Conservation (phyloP, 129 eudicot species). For the Flaveria brownii region DNA sequence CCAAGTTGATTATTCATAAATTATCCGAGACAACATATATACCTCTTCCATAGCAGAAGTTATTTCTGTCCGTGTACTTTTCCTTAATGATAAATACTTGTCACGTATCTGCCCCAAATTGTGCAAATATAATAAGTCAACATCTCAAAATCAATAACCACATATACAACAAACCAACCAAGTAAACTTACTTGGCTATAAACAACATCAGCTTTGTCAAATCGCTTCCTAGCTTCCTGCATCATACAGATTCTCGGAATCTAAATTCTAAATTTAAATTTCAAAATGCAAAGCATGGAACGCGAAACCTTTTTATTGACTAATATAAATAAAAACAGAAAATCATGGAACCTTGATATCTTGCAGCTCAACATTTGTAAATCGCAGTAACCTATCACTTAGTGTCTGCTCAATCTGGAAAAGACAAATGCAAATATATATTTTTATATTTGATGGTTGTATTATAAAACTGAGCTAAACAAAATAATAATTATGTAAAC, state of each 20-base stretch:
- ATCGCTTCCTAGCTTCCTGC: constrained; percentile 97
- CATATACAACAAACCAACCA: constrained; percentile 1
- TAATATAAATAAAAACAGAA: constrained; percentile 21
- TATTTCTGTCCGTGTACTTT: constrained; percentile 76
- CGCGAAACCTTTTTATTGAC: not conserved
- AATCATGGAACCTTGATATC: constrained; percentile 72
- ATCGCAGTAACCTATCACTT: constrained; percentile 61
- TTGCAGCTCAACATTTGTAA: constrained; percentile 67
- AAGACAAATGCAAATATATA: constrained; percentile 21
- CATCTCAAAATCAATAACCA: constrained; percentile 3
- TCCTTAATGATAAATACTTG: constrained; percentile 73
- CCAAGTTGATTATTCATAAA: constrained; percentile 24
- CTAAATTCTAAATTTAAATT: not conserved
- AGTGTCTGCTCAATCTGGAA: constrained; percentile 68
- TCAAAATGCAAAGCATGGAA: not conserved
- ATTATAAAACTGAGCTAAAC: not conserved
- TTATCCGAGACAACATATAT: constrained; percentile 40
- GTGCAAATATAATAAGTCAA: constrained; percentile 16
- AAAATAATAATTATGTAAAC: not conserved
- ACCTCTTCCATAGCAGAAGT: constrained; percentile 82
- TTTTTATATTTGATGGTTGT: not conserved
- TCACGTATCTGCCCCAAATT: constrained; percentile 63
- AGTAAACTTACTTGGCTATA: constrained; percentile 79
- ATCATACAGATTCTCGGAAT: constrained; percentile 3
- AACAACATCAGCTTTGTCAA: constrained; percentile 79